Percentiles rank a stretch among this genome's conserved stretches.
Conservation (phyloP, 306 rosid genomes). For the Rubus parviflorus region DNA sequence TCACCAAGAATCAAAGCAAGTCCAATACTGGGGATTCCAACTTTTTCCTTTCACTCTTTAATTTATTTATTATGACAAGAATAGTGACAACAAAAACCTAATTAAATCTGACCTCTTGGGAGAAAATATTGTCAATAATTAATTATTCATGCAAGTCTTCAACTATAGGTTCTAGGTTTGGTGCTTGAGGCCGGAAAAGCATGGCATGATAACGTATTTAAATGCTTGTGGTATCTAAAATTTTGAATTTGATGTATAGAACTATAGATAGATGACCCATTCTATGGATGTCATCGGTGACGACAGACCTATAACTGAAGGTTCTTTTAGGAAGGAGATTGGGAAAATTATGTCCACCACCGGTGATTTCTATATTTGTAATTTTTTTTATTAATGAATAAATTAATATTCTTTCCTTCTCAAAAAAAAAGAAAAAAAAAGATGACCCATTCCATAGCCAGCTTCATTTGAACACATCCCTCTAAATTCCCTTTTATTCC, state of each 20-base stretch:
- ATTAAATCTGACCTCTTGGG: not conserved
- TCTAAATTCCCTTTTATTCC: no score
- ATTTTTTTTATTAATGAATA: no score
- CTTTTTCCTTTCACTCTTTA: not conserved
- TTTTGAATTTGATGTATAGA: not conserved
- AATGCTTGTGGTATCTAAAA: not conserved
- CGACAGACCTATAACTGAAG: no score
- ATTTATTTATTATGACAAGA: not conserved
- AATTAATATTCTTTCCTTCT: no score
- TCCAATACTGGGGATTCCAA: not conserved
- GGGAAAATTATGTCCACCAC: no score
- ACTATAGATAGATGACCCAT: no score
- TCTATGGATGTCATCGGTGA: no score
- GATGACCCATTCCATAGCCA: no score
- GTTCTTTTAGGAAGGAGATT: no score
- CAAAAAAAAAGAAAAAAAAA: no score
- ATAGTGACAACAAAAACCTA: not conserved
- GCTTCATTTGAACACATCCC: no score
- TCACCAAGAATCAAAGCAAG: not conserved
- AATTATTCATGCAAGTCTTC: not conserved
- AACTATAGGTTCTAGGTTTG: not conserved
- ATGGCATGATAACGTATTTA: not conserved
- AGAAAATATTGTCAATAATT: not conserved
- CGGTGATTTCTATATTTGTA: no score
- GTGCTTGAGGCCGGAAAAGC: not conserved